A percentile compares a stretch with the other conserved stretches of the same genome.
These are phyloP conservation scores for Blastobotrys illinoisensis DNA, from an alignment of 1,139 yeast species.

Conservation along the genomic window DNA sequence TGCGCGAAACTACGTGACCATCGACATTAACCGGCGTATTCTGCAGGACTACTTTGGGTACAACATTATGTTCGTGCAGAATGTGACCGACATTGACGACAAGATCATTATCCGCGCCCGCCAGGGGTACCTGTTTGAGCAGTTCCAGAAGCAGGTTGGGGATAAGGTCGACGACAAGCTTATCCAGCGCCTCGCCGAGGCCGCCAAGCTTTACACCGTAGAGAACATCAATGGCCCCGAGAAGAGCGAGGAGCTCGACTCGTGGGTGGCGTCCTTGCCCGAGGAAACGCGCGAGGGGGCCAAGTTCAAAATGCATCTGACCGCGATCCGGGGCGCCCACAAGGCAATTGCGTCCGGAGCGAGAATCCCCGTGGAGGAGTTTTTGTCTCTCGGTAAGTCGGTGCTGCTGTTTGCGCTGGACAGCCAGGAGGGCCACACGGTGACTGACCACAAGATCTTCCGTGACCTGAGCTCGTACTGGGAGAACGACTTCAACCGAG, in stretches of 20 bases:
- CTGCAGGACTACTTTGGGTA: conserved; percentile 88
- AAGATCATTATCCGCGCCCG: conserved; percentile 93
- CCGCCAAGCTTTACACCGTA: conserved; percentile 46
- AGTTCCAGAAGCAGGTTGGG: not conserved
- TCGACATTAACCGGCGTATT: conserved; percentile 86
- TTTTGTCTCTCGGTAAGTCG: conserved; percentile 54
- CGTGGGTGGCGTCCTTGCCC: conserved; percentile 44
- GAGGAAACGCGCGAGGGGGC: conserved; percentile 56
- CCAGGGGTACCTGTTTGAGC: conserved; percentile 68
- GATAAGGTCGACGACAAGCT: conserved; percentile 37
- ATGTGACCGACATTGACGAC: conserved; percentile 96
- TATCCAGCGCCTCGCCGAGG: conserved; percentile 37
- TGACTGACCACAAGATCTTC: conserved; percentile 81
- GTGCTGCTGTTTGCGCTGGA: conserved; percentile 73
- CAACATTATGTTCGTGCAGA: conserved; percentile 81
- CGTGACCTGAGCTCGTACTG: conserved; percentile 78
- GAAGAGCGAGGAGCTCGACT: conserved; percentile 36
- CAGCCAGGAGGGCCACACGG: conserved; percentile 60
- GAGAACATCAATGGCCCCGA: conserved; percentile 50
- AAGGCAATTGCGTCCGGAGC: conserved; percentile 27
- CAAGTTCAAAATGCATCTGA: conserved; percentile 78
- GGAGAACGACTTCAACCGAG: conserved; percentile 80
- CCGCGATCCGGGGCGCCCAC: conserved; percentile 56
- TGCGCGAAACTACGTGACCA: conserved; percentile 92
- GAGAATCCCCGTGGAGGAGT: conserved; percentile 34